Conservation (phyloP, 352 stramenopile genomes). For the Aphanomyces astaci region DNA sequence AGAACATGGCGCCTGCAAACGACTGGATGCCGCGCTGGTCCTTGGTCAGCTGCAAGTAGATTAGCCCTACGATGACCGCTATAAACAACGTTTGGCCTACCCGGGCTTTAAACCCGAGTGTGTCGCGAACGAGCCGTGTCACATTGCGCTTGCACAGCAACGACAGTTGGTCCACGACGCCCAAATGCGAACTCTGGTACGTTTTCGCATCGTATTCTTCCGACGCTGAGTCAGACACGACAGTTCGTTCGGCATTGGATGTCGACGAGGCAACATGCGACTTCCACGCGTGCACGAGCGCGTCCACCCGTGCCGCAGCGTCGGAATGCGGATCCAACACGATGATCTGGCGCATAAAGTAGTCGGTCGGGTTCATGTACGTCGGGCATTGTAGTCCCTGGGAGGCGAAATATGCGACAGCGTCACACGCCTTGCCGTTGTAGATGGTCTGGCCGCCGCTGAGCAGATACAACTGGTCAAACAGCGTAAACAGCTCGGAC, state of each 20-base stretch:
- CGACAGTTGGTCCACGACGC: conserved; percentile 26
- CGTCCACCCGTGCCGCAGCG: conserved; percentile 25
- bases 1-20: conserved; percentile 39
- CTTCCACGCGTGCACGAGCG: conserved; percentile 38
- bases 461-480: conserved; percentile 55
- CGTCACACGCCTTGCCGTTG: conserved; percentile 41
- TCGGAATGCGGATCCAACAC: conserved; percentile 41
- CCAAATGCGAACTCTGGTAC: background rate
- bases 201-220: background rate
- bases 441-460: conserved; percentile 44
- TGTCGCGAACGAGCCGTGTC: conserved; percentile 33
- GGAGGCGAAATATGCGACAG: conserved; percentile 48
- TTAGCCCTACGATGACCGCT: conserved; percentile 34
- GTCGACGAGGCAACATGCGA: too few species aligned
- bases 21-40: conserved; percentile 38
- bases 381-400: conserved; percentile 43
- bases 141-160: conserved; percentile 42
- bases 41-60: conserved; percentile 41
- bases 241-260: too few species aligned
- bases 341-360: conserved; percentile 50
- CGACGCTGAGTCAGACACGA: background rate
- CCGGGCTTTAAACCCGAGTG: conserved; percentile 26
- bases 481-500: conserved; percentile 45
- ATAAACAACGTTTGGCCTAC: conserved; percentile 34
- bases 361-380: conserved; percentile 58